Conservation (phyloP, 1,139 yeast species). For the Keqinozyma sinolaborantium region DNA sequence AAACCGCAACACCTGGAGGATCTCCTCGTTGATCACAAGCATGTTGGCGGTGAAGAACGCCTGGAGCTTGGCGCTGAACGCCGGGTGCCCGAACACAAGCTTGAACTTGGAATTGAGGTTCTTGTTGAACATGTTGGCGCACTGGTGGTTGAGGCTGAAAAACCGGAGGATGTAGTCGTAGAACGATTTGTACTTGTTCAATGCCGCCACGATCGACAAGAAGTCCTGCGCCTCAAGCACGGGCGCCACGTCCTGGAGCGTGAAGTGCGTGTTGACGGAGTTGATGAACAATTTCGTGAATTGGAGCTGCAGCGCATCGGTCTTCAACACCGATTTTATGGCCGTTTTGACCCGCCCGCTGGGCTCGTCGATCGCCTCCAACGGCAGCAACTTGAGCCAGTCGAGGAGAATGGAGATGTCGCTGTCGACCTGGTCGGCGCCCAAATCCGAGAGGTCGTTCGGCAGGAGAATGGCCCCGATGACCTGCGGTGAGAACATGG, state of each 20-base stretch:
- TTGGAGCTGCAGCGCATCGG: conserved; percentile 28
- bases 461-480: conserved; percentile 8
- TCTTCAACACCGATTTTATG: conserved; percentile 35
- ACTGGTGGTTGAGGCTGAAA: conserved; percentile 4
- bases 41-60: conserved; percentile 9
- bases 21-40: conserved; percentile 4
- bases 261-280: conserved; percentile 19
- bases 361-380: conserved; percentile 20
- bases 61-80: conserved; percentile 8
- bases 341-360: conserved; percentile 36
- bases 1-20: conserved; percentile 7
- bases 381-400: conserved; percentile 26
- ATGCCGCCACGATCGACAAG: conserved; percentile 9
- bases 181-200: conserved; percentile 11
- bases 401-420: conserved; percentile 36
- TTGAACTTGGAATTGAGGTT: conserved; percentile 10
- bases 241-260: conserved; percentile 3
- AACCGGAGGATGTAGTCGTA: conserved; percentile 10
- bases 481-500: too few species aligned
- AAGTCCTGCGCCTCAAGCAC: conserved; percentile 6
- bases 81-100: conserved; percentile 2
- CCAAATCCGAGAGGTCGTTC: conserved; percentile 10
- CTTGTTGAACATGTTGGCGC: conserved; percentile 6
- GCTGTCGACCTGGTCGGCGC: conserved; percentile 33
- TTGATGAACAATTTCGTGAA: conserved; percentile 35